These are phyloP conservation scores for Cucurbita moschata DNA, from an alignment of 306 rosid genomes.

Conservation along the genomic window DNA sequence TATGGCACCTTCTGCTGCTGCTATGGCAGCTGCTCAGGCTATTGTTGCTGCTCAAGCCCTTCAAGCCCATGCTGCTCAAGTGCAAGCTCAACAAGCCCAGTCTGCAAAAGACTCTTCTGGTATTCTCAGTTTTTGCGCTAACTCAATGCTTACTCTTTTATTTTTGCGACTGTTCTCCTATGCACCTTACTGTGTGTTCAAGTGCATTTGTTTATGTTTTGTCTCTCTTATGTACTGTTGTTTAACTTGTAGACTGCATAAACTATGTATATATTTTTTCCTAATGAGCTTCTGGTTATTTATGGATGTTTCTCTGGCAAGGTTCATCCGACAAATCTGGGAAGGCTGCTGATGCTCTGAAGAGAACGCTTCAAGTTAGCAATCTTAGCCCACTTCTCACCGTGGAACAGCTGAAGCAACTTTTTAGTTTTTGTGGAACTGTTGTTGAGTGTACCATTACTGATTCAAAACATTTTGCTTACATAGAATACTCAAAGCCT, in stretches of 20 bases:
- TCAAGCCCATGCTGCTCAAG: constrained; percentile 97
- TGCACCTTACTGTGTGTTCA: background rate
- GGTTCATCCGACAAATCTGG: constrained; percentile 70
- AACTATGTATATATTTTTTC: background rate
- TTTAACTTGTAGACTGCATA: background rate
- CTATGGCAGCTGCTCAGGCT: constrained; percentile 99
- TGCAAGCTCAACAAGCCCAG: constrained; percentile 59
- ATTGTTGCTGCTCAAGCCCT: constrained; percentile 99
- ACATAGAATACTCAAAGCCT: constrained; percentile 91
- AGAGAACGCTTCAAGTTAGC: constrained; percentile 98
- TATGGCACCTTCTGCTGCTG: constrained; percentile 99
- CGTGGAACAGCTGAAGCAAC: constrained; percentile 90
- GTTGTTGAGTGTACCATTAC: constrained; percentile 87
- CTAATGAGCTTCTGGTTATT: constrained; percentile 2
- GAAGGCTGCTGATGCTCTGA: constrained; percentile 56
- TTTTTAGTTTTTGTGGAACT: constrained; percentile 89
- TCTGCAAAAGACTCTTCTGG: constrained; percentile 73
- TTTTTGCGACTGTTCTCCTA: background rate
- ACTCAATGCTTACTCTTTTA: background rate
- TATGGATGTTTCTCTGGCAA: constrained; percentile 16
- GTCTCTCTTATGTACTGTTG: background rate
- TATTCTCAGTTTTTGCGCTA: constrained; percentile 14
- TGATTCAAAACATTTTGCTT: constrained; percentile 96
- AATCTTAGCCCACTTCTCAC: constrained; percentile 96
- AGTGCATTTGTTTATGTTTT: background rate